Evolutionary conservation across 2,329 filamentous ascomycete species (phyloP), one percentile per base, ranked within the genome.

Genomic region (Hymenoscyphus occultus): DNA sequence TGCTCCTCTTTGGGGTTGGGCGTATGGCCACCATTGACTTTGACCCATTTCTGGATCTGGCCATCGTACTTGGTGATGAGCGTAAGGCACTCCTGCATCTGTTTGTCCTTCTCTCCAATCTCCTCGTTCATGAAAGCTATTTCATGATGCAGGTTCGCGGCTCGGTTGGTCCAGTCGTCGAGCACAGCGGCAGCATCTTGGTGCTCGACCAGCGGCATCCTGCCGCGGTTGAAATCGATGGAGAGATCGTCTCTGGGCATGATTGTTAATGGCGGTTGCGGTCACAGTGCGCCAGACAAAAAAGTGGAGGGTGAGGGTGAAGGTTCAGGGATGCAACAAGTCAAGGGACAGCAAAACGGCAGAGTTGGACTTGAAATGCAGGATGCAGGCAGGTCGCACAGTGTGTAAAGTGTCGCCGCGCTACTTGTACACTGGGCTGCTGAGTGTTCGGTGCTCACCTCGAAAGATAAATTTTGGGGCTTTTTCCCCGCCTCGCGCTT

Each of bases 111-210:
- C 75, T 91, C 89, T 74, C 87, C 83, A 68, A 94, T 91, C 78
- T 95, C 91, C 74, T 93, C 91, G 73, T 93, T 89, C 68, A 94
- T 83, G 79, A 93, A 93, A 22, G 89, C 88, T 66, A 95, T 88
- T 78, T 95, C 91, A 68, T 91, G 90, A 67, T 91, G 91, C 35
- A 94, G 82, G 73, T 95, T 95, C 72, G 90, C 87, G 22, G 90
- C 89, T 78, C 80, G 83, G 75, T 89, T 86, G 75, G 89, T 86
- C 82, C 90, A 93, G 76, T 93, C 90, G 76, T 94, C 90, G 71
- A 93, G 85, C 73, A 93, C 87, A 69, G 89, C 81, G 64, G 89
- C 83, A 65, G 86, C 84, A 72, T 89, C 86, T 76, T 86, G 82
- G 67, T 83, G 80, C 75, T 89, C 86, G 74, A 81, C 83, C 74